Conservation (phyloP, 441 rosid genomes). For the Eutrema salsugineum region DNA sequence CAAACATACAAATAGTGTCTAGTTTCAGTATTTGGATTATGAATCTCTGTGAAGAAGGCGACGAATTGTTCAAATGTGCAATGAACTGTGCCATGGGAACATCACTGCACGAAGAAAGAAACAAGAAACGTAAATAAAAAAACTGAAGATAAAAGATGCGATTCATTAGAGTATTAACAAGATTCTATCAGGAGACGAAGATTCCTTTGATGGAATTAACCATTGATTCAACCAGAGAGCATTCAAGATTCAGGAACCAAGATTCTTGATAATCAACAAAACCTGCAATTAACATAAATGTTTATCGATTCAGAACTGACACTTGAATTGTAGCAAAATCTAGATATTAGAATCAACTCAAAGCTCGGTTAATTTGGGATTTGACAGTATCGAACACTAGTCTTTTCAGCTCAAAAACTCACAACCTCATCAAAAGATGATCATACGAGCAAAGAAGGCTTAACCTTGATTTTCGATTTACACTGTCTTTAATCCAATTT, state of each 20-base stretch:
- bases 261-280: not conserved
- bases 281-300: not conserved
- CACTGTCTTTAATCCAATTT: not conserved
- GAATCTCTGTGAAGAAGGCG: slow-evolving; percentile 66
- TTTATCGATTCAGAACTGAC: too few species aligned
- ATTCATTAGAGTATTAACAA: not conserved
- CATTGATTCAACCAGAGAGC: slow-evolving; percentile 30
- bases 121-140: not conserved
- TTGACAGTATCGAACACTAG: not conserved
- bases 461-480: not conserved
- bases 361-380: not conserved
- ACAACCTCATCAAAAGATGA: too few species aligned
- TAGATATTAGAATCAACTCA: not conserved
- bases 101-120: slow-evolving; percentile 42
- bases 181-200: slow-evolving; percentile 60
- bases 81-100: slow-evolving; percentile 78
- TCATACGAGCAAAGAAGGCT: too few species aligned
- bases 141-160: not conserved
- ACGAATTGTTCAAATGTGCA: slow-evolving; percentile 45
- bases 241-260: not conserved
- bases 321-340: not conserved
- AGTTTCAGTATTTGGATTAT: slow-evolving; percentile 44
- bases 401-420: not conserved
- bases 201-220: slow-evolving; percentile 76
- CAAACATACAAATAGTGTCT: slow-evolving; percentile 62